phyloP scores from a whole-genome alignment of 1,284 basidiomycete genomes.

The Meripilus lineatus region DNA sequence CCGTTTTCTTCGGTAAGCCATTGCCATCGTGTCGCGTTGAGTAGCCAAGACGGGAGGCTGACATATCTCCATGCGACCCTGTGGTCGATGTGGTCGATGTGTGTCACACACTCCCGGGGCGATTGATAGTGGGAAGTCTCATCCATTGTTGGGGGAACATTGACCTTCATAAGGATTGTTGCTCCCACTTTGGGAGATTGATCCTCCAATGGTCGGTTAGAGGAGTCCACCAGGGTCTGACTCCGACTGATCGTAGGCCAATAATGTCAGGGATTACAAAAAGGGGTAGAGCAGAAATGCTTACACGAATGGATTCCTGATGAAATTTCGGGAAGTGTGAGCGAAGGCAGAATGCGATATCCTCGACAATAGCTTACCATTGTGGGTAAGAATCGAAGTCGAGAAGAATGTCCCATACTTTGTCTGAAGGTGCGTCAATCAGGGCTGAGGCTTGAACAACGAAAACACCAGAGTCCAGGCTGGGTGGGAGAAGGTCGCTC shows the following conservation, averaged over 20 bases:
- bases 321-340: neutral
- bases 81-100: conserved; percentile 46
- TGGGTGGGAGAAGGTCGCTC: conserved; percentile 3
- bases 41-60: conserved; percentile 37
- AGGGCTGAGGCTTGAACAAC: conserved; percentile 31
- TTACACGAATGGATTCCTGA: conserved; percentile 68
- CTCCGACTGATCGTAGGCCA: conserved; percentile 37
- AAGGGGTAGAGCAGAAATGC: neutral
- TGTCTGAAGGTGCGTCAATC: conserved; percentile 44
- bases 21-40: conserved; percentile 62
- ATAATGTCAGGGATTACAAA: neutral
- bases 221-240: conserved; percentile 44
- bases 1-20: conserved; percentile 42
- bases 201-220: conserved; percentile 36
- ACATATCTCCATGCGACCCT: conserved; percentile 52
- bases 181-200: conserved; percentile 46
- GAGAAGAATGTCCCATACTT: conserved; percentile 42
- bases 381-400: conserved; percentile 47
- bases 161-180: conserved; percentile 44
- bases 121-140: conserved; percentile 26
- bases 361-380: conserved; percentile 33
- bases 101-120: conserved; percentile 24
- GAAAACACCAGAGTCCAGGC: conserved; percentile 28
- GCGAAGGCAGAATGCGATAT: neutral
- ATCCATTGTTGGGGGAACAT: conserved; percentile 54